Base-by-base conservation (phyloP, 306 rosid species). In the Dicorynia guianensis region DNA sequence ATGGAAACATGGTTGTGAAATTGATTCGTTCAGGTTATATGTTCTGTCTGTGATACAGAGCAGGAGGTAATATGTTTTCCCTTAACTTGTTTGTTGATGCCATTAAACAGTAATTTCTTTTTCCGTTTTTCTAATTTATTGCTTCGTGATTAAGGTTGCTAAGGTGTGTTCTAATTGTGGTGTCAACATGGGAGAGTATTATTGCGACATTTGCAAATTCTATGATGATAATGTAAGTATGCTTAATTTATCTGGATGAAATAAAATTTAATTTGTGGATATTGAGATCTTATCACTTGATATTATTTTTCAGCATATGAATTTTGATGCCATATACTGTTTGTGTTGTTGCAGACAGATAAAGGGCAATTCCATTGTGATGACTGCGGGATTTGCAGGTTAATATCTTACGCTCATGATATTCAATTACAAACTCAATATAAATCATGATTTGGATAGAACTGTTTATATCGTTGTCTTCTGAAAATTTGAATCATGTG, bases 301-400 rank as follows among this genome's bases (percentile, higher is more conserved):
- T 74, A 8, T 36, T 52, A 19, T 19, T 11, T 49, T 69, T 76
- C 25, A 50, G 67, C 56, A 3, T 63, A 58, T 67, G 34, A 61
- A 36, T 47, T 34, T 71, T 71, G 40, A 58, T 67, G 35, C 18
- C 52, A 0, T 71, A 1, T 20, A 54, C 60, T 77, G 55, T 39
- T 66, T 75, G 15, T 64, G 43, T 58, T 65, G 63, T 62, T 79
- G 77, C 87, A 89, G 97, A 89, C 88, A 6, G 18, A 15, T 12
- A 91, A 87, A 78, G 76, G 55, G 19, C 95, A 87, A 40, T 91
- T 84, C 67, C 97, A 92, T 78, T 92, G 97, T 33, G 79, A 84
- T 15, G 96, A 87, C n/a, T 85, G 96, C 36, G 95, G 90, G 57
- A 89, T 89, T 81, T 89, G 96, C 80, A 89, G 97, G 96, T 92